Base-by-base conservation (phyloP, 306 rosid species). In the Mimosa bimucronata region DNA sequence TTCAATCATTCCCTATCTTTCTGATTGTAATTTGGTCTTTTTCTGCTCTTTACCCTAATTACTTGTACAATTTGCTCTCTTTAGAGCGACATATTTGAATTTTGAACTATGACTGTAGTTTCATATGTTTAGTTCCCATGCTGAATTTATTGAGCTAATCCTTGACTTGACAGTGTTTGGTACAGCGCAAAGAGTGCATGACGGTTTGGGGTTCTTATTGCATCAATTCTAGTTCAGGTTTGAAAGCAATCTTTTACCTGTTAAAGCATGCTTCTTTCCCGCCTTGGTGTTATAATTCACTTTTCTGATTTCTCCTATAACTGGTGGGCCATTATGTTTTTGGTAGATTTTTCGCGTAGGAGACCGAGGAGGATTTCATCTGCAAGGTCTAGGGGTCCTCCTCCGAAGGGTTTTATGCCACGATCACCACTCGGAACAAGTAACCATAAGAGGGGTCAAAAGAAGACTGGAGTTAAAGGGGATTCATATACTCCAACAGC, bases 321-420 rank as follows among this genome's bases (percentile, higher is more conserved):
- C 21, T 76, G 58, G 38, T 34, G 68, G 69, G 48, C 44, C 71
- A 58, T 26, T 75, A 69, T 66, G 11, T 48, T 58, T 58, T 76
- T 66, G 77, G 44, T 73, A 93, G 98, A 93, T 77, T 93, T 81
- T 85, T 84, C 97, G 31, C 79, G 88, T 85, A 92, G 83, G 83
- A 88, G 89, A 81, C 88, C n/a, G 57, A 88, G 83, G 84, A 91
- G 86, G 83, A 75, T 77, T 66, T 82, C 92, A 45, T 50, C 52
- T 79, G 71, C 90, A n/a, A 86, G 87, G 88, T 73, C 89, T 6
- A 89, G 76, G 81, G 83, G 84, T 26, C 82, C 89, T 79, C 64
- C 78, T 78, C 52, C 89, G n/a, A 90, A 87, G 83, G 94, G 96
- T 74, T 85, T 88, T 70, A 75, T 25, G 38, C 91, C 94, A 1